phyloP scores from a whole-genome alignment of 2,329 filamentous ascomycete genomes.

The Coniochaeta ligniaria region DNA sequence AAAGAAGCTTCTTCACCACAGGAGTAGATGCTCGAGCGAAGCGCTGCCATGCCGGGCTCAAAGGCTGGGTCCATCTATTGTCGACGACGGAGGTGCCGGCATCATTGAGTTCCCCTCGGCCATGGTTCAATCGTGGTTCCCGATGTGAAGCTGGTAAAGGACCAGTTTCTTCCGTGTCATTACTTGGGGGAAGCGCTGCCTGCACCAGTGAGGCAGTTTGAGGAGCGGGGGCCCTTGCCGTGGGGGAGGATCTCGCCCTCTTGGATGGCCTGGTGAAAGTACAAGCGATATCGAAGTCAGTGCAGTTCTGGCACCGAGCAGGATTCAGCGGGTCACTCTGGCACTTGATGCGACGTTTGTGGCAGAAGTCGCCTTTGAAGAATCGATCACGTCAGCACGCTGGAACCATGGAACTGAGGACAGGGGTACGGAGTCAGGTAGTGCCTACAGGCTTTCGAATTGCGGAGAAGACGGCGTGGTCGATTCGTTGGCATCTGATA shows the following conservation, averaged over 20 bases:
- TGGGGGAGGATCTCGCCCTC: neutral
- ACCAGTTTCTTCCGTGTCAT: neutral
- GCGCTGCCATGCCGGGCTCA: constrained; percentile 12
- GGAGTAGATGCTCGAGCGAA: constrained; percentile 13
- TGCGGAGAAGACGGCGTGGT: constrained; percentile 5
- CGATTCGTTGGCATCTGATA: constrained; percentile 2
- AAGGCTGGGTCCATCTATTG: constrained; percentile 3
- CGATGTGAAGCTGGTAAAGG: neutral
- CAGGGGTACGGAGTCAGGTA: neutral
- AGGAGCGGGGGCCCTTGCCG: constrained; percentile 5
- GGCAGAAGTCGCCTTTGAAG: constrained; percentile 12
- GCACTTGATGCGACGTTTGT: constrained; percentile 16
- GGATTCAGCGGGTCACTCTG: constrained; percentile 6
- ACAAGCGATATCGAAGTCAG: constrained; percentile 14
- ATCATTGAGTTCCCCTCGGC: constrained; percentile 3
- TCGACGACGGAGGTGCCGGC: neutral
- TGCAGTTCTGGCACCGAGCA: constrained; percentile 13
- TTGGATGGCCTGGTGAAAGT: constrained; percentile 12
- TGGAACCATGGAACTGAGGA: neutral
- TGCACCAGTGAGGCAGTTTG: neutral
- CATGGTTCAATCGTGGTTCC: neutral
- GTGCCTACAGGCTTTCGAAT: constrained; percentile 5
- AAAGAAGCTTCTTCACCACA: constrained; percentile 9
- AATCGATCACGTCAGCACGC: neutral
- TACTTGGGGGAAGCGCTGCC: neutral